These are phyloP conservation scores for Crithidia bombi DNA, from an alignment of 208 protist species.

Conservation along the genomic window DNA sequence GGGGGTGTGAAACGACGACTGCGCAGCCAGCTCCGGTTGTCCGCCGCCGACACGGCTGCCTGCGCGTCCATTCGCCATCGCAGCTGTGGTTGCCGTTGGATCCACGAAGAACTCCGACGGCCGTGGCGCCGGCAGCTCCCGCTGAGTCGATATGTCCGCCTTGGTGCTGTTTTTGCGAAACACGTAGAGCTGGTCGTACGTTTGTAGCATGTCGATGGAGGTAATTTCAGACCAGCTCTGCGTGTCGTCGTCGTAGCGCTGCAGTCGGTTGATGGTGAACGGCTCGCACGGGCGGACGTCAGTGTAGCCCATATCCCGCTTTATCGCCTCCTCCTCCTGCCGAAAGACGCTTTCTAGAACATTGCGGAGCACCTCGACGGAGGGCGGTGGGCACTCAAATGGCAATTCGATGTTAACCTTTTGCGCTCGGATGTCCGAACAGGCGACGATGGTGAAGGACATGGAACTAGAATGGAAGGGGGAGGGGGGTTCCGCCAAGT, in stretches of 20 bases:
- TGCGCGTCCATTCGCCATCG: background rate
- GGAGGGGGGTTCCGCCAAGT: too few species aligned
- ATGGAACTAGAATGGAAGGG: slow-evolving; percentile 16
- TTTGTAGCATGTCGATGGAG: slow-evolving; percentile 41
- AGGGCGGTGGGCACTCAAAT: slow-evolving; percentile 52
- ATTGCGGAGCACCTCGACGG: slow-evolving; percentile 53
- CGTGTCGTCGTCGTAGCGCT: slow-evolving; percentile 77
- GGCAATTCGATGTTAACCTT: slow-evolving; percentile 86
- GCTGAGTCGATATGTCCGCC: slow-evolving; percentile 72
- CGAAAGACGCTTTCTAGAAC: slow-evolving; percentile 68
- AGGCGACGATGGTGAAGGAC: slow-evolving; percentile 69
- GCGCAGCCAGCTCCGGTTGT: slow-evolving; percentile 1
- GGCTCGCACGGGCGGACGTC: slow-evolving; percentile 66
- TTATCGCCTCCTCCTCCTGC: slow-evolving; percentile 66
- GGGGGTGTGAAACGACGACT: slow-evolving; percentile 18
- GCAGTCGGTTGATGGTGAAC: slow-evolving; percentile 71
- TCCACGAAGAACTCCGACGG: slow-evolving; percentile 47
- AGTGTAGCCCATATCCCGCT: slow-evolving; percentile 37
- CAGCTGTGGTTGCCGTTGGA: background rate
- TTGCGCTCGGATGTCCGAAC: slow-evolving; percentile 70
- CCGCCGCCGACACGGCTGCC: background rate
- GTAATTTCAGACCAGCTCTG: slow-evolving; percentile 64
- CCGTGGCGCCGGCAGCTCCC: slow-evolving; percentile 73
- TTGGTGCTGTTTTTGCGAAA: slow-evolving; percentile 80
- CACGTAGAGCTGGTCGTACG: slow-evolving; percentile 84